Evolutionary conservation across 2,329 filamentous ascomycete genomes (phyloP).

Genomic region (Dactylellina sp.): DNA sequence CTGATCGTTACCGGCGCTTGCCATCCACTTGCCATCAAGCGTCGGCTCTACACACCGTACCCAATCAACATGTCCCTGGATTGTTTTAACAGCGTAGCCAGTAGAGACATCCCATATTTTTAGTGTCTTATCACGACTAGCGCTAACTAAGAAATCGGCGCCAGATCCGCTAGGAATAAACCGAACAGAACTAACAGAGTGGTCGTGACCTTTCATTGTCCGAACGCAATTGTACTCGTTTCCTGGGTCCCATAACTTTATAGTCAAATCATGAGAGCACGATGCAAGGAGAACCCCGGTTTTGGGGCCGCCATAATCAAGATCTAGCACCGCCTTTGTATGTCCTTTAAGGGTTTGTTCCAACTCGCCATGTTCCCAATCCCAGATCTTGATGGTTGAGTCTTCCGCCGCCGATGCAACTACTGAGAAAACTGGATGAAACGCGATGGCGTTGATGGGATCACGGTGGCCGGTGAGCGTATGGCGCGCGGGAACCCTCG

Average conservation of each 20-base stretch:
- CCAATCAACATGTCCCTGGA: slow-evolving; percentile 87
- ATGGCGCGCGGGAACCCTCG: slow-evolving; percentile 82
- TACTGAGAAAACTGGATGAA: slow-evolving; percentile 91
- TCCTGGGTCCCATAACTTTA: slow-evolving; percentile 92
- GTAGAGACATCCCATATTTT: slow-evolving; percentile 94
- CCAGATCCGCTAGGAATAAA: slow-evolving; percentile 87
- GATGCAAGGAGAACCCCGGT: slow-evolving; percentile 83
- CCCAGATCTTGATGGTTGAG: slow-evolving; percentile 95
- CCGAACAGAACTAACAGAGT: slow-evolving; percentile 87
- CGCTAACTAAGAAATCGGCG: slow-evolving; percentile 84
- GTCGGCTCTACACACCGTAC: slow-evolving; percentile 89
- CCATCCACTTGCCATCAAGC: slow-evolving; percentile 81
- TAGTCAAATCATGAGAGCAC: slow-evolving; percentile 88
- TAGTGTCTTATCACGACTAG: slow-evolving; percentile 84
- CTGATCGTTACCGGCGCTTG: slow-evolving; percentile 85
- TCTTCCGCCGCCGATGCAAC: slow-evolving; percentile 92
- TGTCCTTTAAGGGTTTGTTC: slow-evolving; percentile 92
- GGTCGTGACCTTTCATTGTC: slow-evolving; percentile 89
- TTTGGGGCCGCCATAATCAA: slow-evolving; percentile 88
- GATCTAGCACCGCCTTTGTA: slow-evolving; percentile 85
- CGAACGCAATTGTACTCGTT: slow-evolving; percentile 96
- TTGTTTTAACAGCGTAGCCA: slow-evolving; percentile 90
- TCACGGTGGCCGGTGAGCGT: slow-evolving; percentile 84
- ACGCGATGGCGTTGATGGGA: slow-evolving; percentile 86
- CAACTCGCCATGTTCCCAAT: slow-evolving; percentile 92